Evolutionary conservation across 352 stramenopile species (phyloP), one percentile per base, ranked within the genome.

Genomic region (Phytophthora parvispora): DNA sequence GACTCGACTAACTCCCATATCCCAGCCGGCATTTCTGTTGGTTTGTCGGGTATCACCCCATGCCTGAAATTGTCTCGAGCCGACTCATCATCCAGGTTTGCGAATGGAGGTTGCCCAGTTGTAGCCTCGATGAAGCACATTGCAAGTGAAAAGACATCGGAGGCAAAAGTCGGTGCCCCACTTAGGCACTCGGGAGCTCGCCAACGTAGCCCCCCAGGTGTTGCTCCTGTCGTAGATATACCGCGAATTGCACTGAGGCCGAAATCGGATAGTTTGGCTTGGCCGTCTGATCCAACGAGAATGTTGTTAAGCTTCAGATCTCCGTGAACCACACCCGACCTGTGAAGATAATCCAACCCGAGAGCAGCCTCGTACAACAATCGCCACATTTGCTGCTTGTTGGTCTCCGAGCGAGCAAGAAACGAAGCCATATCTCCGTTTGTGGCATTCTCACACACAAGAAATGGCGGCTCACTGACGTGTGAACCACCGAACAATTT

Each of bases 401-500:
- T 61, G n/a, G n/a, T n/a, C 1, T 29, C 13, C 15, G 67, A 62
- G 0, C 13, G n/a, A n/a, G 52, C 45, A 28, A 76, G 50, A 6
- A 63, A 73, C 0, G 28, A 53, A 29, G 28, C n/a, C n/a, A n/a
- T n/a, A 42, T 72, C 72, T 6, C 70, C 63, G 28, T 71, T 47
- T 6, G 4, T 43, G 3, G 67, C 64, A 36, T 80, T 58, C 47
- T 80, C 68, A 28, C 57, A 72, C 3, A 80, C 60, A 3, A 80
- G 59, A 15, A 77, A 67, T 6, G 64, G 60, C 1, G 73, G 64
- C 0, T 45, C 58, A 12, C 60, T 64, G 1, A 81, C 68, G 32
- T 83, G 68, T 3, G 42, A 83, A 1, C 64, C 75, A 2, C 68
- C 68, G 27, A 67, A 75, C 28, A 83, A 67, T 34, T 71, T 71